Base-by-base conservation (phyloP, 2,329 filamentous ascomycete species). In the Calycina marina region DNA sequence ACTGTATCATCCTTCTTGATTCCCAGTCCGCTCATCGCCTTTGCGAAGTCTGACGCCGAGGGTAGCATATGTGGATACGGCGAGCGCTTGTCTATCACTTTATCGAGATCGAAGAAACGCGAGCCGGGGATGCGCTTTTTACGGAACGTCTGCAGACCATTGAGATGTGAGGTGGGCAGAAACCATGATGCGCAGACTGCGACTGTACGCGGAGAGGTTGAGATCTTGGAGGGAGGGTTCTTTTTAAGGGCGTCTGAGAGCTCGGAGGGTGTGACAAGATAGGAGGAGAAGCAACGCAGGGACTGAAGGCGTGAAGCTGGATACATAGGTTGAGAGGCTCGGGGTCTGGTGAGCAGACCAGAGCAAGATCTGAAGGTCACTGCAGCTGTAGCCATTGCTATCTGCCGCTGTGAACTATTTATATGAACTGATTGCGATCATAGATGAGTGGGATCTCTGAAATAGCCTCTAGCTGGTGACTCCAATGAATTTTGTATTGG, bases 31-130 rank as follows among this genome's bases (percentile, higher is more conserved):
- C 80, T 77, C 86, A 98, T 92, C 25, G 86, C 83, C 33, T 77
- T 70, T 27, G 83, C 81, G 52, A 98, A 96, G 31, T 72, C 67
- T 49, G 81, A 74, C 22, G 81, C 66, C 5, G 69, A 77, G 3
- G 90, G 90, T 3, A 98, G 72, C 90, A 98, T 98, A 56, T 98
- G 90, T 5, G 90, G 88, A 54, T 93, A 96, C 1, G 83, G 80
- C 34, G 80, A 93, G 46, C 74, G 72, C 43, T 76, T 75, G 57
- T 98, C 86, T 49, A 90, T 84, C 52, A 93, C 71, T 48, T 75
- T 83, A 58, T 98, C 90, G 33, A 98, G 68, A 56, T 98, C 86
- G 56, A 98, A 98, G 69, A 96, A 98, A 18, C 85, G 80, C 1
- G 90, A 79, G 49, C 77, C 76, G 14, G 86, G 88, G 41, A 98